Base-by-base conservation (phyloP, 2,329 filamentous ascomycete species). In the Calonectria crousiana region DNA sequence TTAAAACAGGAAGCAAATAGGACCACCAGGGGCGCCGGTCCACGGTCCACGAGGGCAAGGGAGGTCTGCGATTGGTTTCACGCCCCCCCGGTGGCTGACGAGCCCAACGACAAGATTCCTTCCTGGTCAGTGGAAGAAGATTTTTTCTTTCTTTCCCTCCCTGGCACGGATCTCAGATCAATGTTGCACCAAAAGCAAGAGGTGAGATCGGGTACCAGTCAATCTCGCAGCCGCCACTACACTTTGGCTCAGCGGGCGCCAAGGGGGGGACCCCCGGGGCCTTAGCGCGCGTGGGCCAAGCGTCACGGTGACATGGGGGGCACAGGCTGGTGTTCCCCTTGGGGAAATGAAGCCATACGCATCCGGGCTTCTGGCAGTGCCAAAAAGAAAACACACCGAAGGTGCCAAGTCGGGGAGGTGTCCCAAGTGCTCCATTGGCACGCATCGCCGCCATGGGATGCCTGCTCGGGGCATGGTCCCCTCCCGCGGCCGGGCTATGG, bases 171-270 rank as follows among this genome's bases (percentile, higher is more conserved):
- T 78, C 74, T 75, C 20, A 77, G 71, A 72, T 77, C 74, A 52
- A 76, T 71, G 73, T 79, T 71, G 51, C 76, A 77, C 65, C 67
- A 69, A 38, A 62, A 62, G 56, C 56, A 62, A 62, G 38, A 62
- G 49, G 38, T 69, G 58, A 80, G 79, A 80, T 80, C 79, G 79
- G 79, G 79, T 78, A 78, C 69, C 76, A 80, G 75, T 77, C 72
- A 78, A 78, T 75, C 76, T 76, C 60, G 72, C 75, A 73, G 75
- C 52, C 44, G 41, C 65, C 65, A 67, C 26, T 51, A 16, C 23
- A 28, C 67, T 41, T 18, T 9, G 51, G 49, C 30, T 13, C 44
- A 47, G 47, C 34, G 60, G 66, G 34, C 44, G 56, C 56, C 56
- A 41, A 62, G 56, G 23, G 30, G 30, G 49, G 44, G 58, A 30